Percentiles rank a stretch among this genome's conserved stretches.
phyloP scores from a whole-genome alignment of 495 filamentous ascomycete species.

The Aspergillus asperescens region DNA sequence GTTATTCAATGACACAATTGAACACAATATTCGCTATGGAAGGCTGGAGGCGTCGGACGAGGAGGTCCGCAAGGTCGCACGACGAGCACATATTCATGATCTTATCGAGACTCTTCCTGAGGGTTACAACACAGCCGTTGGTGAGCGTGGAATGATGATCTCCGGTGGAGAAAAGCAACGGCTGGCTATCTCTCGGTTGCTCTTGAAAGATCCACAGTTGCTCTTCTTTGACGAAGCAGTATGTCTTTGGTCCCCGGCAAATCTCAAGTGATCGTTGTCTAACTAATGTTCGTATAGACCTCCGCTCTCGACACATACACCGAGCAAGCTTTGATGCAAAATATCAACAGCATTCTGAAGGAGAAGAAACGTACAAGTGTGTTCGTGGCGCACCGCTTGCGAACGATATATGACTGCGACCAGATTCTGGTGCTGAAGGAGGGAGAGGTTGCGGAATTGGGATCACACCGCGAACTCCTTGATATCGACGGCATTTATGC shows the following conservation, averaged over 20 bases:
- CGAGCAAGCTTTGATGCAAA: constrained; percentile 82
- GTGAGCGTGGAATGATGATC: constrained; percentile 97
- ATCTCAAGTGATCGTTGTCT: constrained; percentile 2
- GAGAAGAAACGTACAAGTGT: constrained; percentile 88
- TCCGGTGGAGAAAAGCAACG: constrained; percentile 96
- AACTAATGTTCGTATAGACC: constrained; percentile 45
- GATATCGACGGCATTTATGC: constrained; percentile 77
- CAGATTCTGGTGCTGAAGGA: constrained; percentile 86
- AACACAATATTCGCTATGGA: constrained; percentile 95
- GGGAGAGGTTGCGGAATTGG: constrained; percentile 76
- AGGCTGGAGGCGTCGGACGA: constrained; percentile 71
- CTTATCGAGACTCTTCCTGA: constrained; percentile 72
- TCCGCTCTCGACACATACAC: constrained; percentile 95
- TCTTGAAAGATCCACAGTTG: constrained; percentile 87
- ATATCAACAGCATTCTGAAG: constrained; percentile 89
- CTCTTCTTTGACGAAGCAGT: constrained; percentile 96
- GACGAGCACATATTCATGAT: constrained; percentile 77
- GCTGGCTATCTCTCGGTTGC: constrained; percentile 75
- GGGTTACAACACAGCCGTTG: constrained; percentile 87
- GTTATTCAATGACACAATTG: constrained; percentile 91
- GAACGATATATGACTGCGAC: constrained; percentile 93
- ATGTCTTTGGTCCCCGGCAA: constrained; percentile 24
- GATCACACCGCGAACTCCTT: constrained; percentile 80
- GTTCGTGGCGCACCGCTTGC: constrained; percentile 85
- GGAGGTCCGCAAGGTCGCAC: constrained; percentile 67